phyloP scores from a whole-genome alignment of 805 yeast genomes.

The Saccharomycopsis javanensis region DNA sequence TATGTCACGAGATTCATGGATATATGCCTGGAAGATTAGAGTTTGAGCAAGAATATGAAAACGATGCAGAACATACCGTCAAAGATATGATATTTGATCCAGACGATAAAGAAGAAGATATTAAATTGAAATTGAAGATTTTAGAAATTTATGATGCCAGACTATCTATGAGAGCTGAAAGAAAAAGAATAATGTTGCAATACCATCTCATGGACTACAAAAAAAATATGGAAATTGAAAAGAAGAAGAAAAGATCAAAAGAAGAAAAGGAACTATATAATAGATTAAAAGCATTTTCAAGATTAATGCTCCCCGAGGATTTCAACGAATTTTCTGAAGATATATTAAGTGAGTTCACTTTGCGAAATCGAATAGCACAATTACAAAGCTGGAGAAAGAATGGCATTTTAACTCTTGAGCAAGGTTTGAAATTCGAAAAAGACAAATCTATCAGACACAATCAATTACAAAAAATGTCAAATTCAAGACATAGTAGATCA shows the following conservation, averaged over 20 bases:
- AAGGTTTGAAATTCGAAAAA: slow-evolving; percentile 77
- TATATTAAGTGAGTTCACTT: slow-evolving; percentile 64
- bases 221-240: slow-evolving; percentile 70
- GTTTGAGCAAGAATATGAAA: slow-evolving; percentile 92
- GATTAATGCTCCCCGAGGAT: slow-evolving; percentile 73
- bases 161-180: slow-evolving; percentile 84
- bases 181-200: slow-evolving; percentile 71
- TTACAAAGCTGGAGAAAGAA: slow-evolving; percentile 88
- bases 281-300: slow-evolving; percentile 69
- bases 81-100: slow-evolving; percentile 95
- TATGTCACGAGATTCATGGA: slow-evolving; percentile 95
- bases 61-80: slow-evolving; percentile 89
- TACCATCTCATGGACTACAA: slow-evolving; percentile 80
- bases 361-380: slow-evolving; percentile 75
- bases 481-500: slow-evolving; percentile 25
- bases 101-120: slow-evolving; percentile 81
- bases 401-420: slow-evolving; percentile 78
- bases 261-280: slow-evolving; percentile 81
- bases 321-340: slow-evolving; percentile 67
- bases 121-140: slow-evolving; percentile 79
- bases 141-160: slow-evolving; percentile 85
- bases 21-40: slow-evolving; percentile 98
- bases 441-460: slow-evolving; percentile 66
- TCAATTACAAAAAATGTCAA: slow-evolving; percentile 45
- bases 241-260: slow-evolving; percentile 54